A percentile compares a stretch with the other conserved stretches of the same genome.
Evolutionary conservation across 768 basidiomycete genomes (phyloP).

Genomic region (Lactarius quietus): DNA sequence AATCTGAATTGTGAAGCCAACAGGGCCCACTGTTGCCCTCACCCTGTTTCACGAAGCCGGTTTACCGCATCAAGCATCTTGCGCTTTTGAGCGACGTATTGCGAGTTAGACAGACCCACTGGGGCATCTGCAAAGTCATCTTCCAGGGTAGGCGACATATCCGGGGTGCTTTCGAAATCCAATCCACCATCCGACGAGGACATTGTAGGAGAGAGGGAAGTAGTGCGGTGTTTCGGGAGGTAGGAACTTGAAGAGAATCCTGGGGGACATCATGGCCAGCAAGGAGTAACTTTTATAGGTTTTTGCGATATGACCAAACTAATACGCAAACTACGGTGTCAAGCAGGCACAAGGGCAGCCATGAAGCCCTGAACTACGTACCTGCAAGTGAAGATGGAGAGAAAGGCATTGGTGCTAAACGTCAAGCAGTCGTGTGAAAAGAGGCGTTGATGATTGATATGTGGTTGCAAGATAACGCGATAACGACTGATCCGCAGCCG

Average conservation of each 20-base stretch:
- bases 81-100: conserved; percentile 39
- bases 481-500: neutral
- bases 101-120: conserved; percentile 51
- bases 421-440: neutral
- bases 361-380: neutral
- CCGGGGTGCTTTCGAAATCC: neutral
- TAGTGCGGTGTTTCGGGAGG: neutral
- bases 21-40: conserved; percentile 19
- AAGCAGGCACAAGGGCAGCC: neutral
- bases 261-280: neutral
- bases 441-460: neutral
- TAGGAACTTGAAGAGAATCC: neutral
- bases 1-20: conserved; percentile 9
- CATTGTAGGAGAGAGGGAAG: neutral
- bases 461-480: neutral
- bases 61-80: conserved; percentile 58
- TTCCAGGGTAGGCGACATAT: conserved; percentile 21
- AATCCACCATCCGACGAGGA: neutral
- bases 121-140: conserved; percentile 13
- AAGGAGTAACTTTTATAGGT: neutral
- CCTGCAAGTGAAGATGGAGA: neutral
- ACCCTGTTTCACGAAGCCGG: conserved; percentile 60
- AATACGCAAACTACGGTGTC: neutral
- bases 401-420: too few relatives aligned
- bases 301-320: neutral